Evolutionary conservation across 2,329 filamentous ascomycete genomes (phyloP), one percentile per base, ranked within the genome.

Genomic region (Alternaria longipes): DNA sequence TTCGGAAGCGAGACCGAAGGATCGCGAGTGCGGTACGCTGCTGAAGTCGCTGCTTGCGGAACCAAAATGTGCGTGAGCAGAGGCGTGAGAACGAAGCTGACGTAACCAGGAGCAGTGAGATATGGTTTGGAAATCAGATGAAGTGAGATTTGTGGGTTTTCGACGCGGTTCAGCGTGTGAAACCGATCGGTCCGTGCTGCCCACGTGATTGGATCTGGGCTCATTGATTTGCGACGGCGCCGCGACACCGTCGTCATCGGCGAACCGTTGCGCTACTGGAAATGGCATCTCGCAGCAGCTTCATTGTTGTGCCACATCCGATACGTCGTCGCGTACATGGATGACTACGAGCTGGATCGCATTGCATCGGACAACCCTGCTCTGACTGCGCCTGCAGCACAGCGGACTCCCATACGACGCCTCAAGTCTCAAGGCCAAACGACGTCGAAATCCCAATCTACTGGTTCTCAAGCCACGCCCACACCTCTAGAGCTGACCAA

Each of bases 301-400:
- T 32, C n/a, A 34, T 40, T 38, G 22, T 6, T 20, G 22, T 24
- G 9, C 18, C 22, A 6, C 30, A 32, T 7, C 28, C n/a, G 28
- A 30, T 24, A 45, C n/a, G 14, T 22, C 26, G 24, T 30, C 28
- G 45, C 52, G 32, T 60, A 16, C 8, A 76, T 76, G 74, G 70
- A 76, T 62, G 72, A 74, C 40, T 66, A 67, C 36, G 69, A 72
- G 41, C 38, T 76, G 30, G 66, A 74, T 32, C 69, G 65, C 18
- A 70, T 74, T 28, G 67, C 57, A 2, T 69, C 71, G 30, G 62
- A 76, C 51, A 70, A 76, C 52, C 73, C 73, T 36, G 73, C 72
- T 20, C 60, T 74, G 53, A 71, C 70, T 18, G 54, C 62, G 41
- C 68, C 73, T 14, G 68, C 67, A 46, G 54, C 68, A 30, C 64